phyloP scores from a whole-genome alignment of 306 rosid genomes.

The Lagenaria siceraria region DNA sequence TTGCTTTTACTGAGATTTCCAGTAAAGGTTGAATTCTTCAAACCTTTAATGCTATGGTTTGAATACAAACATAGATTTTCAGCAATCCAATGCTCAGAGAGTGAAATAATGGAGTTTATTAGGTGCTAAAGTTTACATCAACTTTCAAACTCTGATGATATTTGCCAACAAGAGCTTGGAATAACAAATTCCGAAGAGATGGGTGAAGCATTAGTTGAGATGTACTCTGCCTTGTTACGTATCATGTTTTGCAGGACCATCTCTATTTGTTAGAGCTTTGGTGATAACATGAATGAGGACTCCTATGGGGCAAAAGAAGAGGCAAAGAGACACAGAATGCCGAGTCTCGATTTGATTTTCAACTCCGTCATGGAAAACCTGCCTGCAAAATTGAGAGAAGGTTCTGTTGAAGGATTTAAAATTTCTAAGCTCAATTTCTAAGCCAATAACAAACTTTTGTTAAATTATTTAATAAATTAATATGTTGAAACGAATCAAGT shows the following conservation, averaged over 20 bases:
- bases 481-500: background rate
- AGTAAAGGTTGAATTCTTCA: background rate
- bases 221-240: background rate
- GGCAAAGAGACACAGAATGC: conserved; percentile 73
- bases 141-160: background rate
- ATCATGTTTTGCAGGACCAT: conserved; percentile 8
- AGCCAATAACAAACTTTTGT: no score
- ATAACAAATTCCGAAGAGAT: background rate
- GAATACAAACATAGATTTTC: background rate
- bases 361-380: conserved; percentile 59
- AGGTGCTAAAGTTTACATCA: background rate
- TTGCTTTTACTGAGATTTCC: background rate
- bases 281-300: conserved; percentile 70
- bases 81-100: background rate
- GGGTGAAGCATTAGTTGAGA: background rate
- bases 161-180: background rate
- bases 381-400: conserved; percentile 34
- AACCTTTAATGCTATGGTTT: background rate
- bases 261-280: conserved; percentile 44
- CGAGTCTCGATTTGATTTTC: conserved; percentile 72
- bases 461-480: no score
- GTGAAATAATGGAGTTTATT: background rate
- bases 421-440: background rate
- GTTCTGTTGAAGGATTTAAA: background rate
- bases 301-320: conserved; percentile 86